Base-by-base conservation (phyloP, 2,329 filamentous ascomycete species). In the Grosmannia penicillata region DNA sequence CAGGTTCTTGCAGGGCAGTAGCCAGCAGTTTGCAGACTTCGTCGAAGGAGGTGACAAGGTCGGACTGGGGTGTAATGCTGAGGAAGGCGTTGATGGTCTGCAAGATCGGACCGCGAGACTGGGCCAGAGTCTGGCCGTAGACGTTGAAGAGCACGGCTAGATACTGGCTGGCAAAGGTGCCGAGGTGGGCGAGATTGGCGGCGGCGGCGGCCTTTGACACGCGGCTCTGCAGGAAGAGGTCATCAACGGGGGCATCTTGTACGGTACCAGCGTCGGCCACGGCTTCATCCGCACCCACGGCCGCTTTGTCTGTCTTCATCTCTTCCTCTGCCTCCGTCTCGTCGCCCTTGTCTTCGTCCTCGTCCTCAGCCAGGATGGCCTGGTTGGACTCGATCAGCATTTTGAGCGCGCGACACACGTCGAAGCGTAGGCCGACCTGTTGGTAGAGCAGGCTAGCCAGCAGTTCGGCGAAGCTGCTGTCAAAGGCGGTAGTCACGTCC, bases 131-230 rank as follows among this genome's bases (percentile, higher is more conserved):
- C 57, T 95, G 83, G 46, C 83, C 94, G 62, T 98, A 98, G 32
- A 98, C 89, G 54, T 98, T 98, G 68, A 98, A 96, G n/a, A 98
- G 65, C 1, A 96, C 89, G 7, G 91, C 87, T 30, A 98, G 73
- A 60, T 98, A 72, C 51, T 96, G 96, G 43, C 80, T 80, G 1
- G 89, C 72, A 53, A 91, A 87, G 1, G 65, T 64, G 14, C 83
- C 76, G 11, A 98, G 66, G 54, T 93, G 79, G n/a, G 75, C 64
- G 28, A 96, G 62, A 53, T 95, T 95, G 58, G 78, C 78, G 55
- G 75, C 65, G 0, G 91, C 89, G 28, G 76, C 68, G 4, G 66
- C 71, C 54, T 81, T 86, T 4, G 81, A 77, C 13, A 95, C 72
- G 36, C 87, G 71, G 50, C 81, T 80, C 54, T 89, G 83, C 11